phyloP scores from a whole-genome alignment of 202 grass and related monocot species.

The Elaeis oleifera region DNA sequence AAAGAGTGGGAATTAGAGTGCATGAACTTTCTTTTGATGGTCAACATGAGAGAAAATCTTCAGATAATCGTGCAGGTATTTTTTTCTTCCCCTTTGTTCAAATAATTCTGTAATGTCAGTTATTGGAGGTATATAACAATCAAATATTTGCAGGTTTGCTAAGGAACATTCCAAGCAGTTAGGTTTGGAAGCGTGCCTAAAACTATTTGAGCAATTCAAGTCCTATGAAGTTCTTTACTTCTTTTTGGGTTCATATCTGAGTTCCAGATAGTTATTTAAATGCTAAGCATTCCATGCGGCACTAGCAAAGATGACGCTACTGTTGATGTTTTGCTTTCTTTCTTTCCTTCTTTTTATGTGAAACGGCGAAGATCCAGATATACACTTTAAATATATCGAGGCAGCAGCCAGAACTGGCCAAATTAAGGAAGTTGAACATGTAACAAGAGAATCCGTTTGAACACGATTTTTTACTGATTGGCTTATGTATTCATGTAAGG shows the following conservation, averaged over 20 bases:
- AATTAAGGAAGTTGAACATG: slow-evolving; percentile 97
- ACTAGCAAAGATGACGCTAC: slow-evolving; percentile 4
- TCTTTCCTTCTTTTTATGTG: slow-evolving; percentile 28
- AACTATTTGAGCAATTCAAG: slow-evolving; percentile 92
- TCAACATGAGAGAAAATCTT: slow-evolving; percentile 90
- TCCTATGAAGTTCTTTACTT: slow-evolving; percentile 29
- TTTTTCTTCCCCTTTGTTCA: not conserved
- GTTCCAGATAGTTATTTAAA: slow-evolving; percentile 55
- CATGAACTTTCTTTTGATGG: slow-evolving; percentile 90
- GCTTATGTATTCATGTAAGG: no score
- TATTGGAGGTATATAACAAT: not conserved
- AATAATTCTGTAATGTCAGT: slow-evolving; percentile 10
- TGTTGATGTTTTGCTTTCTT: slow-evolving; percentile 4
- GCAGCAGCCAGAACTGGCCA: slow-evolving; percentile 94
- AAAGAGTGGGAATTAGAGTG: slow-evolving; percentile 90
- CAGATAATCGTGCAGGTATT: slow-evolving; percentile 94
- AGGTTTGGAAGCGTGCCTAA: slow-evolving; percentile 77
- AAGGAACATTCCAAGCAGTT: slow-evolving; percentile 92
- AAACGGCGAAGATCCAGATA: slow-evolving; percentile 86
- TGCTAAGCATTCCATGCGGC: no score
- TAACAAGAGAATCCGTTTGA: slow-evolving; percentile 65
- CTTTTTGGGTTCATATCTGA: slow-evolving; percentile 89
- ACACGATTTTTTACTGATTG: no score
- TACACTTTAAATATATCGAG: slow-evolving; percentile 98
- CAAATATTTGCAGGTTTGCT: slow-evolving; percentile 45